phyloP scores from a whole-genome alignment of 2,329 filamentous ascomycete species.

The Epichloe glyceriae region DNA sequence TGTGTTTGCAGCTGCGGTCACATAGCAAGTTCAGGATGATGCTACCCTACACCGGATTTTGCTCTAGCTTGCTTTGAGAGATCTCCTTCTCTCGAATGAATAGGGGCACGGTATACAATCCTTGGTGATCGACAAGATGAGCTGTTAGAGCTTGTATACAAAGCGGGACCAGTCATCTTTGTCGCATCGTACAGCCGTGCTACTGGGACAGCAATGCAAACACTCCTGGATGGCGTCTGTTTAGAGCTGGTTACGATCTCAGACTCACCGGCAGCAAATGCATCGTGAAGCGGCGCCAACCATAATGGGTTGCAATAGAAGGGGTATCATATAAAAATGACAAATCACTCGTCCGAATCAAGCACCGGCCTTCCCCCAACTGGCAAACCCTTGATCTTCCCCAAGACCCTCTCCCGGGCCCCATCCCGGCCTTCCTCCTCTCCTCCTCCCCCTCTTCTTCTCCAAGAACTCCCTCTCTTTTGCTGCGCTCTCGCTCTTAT shows the following conservation, averaged over 20 bases:
- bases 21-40: no score
- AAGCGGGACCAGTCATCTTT: no score
- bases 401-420: conserved; percentile 21
- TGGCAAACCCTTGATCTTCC: conserved; percentile 26
- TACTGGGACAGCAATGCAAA: no score
- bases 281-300: background rate
- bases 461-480: conserved; percentile 33
- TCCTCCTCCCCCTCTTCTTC: conserved; percentile 21
- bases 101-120: no score
- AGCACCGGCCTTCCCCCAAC: conserved; percentile 9
- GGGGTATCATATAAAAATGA: background rate
- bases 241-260: background rate
- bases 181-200: no score
- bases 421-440: conserved; percentile 25
- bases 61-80: no score
- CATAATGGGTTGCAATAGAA: background rate
- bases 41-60: no score
- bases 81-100: no score
- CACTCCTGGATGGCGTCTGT: no score
- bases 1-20: background rate
- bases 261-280: no score
- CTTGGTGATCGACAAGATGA: no score
- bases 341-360: background rate
- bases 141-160: no score
- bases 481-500: conserved; percentile 46